Conservation (phyloP, 345 rosid genomes). For the Abelmoschus esculentus region DNA sequence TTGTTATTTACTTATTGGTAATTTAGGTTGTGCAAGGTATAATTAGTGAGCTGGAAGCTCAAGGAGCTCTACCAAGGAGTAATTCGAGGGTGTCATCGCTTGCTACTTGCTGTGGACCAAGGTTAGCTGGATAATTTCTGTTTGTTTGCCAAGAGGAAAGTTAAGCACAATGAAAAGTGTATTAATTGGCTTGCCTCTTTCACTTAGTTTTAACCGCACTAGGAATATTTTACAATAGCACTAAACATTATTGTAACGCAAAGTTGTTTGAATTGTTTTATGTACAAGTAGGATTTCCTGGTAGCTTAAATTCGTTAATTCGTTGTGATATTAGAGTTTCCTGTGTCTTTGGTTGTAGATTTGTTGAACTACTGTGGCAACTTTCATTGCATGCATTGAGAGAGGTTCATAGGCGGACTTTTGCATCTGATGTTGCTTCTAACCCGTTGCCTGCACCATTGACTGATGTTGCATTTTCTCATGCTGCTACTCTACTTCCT, state of each 20-base stretch:
- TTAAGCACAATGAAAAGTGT: background rate
- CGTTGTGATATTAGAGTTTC: background rate
- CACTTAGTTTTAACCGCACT: too few relatives aligned
- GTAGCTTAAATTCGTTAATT: background rate
- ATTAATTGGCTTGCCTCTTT: background rate
- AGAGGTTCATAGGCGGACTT: slow-evolving; percentile 56
- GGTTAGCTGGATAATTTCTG: background rate
- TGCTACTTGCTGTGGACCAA: background rate
- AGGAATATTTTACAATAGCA: too few relatives aligned
- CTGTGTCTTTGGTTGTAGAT: background rate
- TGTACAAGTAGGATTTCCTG: background rate
- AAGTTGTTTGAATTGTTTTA: background rate
- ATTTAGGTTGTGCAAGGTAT: background rate
- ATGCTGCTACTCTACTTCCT: background rate
- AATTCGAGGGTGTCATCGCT: background rate
- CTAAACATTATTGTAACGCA: slow-evolving; percentile 10
- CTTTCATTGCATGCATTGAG: slow-evolving; percentile 93
- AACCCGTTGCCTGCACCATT: background rate
- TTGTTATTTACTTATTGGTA: background rate
- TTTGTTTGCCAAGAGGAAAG: background rate
- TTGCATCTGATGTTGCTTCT: background rate
- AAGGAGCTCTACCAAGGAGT: background rate
- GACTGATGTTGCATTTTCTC: background rate
- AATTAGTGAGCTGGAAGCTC: background rate
- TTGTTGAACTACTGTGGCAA: slow-evolving; percentile 87